These are phyloP conservation scores for Coelastrella sp. DNA, from an alignment of 139 green algal genomes.

Conservation along the genomic window DNA sequence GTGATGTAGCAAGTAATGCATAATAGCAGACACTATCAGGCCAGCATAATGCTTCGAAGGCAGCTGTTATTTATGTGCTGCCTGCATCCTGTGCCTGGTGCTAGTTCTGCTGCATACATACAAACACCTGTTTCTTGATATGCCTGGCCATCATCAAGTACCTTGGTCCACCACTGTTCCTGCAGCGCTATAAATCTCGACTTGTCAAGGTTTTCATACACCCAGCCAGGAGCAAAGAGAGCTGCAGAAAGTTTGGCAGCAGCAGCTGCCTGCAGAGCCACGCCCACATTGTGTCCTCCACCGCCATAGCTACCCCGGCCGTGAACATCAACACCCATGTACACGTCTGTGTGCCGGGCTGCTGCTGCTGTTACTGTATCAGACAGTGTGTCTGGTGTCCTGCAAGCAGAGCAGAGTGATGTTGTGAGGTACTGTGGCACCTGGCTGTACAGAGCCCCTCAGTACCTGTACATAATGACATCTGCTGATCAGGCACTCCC, in stretches of 20 bases:
- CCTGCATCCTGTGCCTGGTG: neutral
- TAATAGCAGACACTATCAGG: neutral
- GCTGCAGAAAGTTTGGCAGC: constrained; percentile 58
- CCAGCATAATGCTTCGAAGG: too few relatives aligned
- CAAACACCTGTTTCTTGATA: neutral
- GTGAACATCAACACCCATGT: constrained; percentile 86
- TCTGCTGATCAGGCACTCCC: too few relatives aligned
- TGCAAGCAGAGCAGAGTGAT: neutral
- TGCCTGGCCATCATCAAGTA: neutral
- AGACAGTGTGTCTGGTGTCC: neutral
- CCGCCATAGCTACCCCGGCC: constrained; percentile 76
- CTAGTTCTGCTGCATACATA: neutral
- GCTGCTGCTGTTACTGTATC: constrained; percentile 6
- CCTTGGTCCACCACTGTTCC: constrained; percentile 53
- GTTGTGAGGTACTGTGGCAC: neutral
- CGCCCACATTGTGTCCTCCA: constrained; percentile 41
- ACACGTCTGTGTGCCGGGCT: constrained; percentile 67
- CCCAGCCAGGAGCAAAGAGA: constrained; percentile 75
- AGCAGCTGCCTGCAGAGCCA: constrained; percentile 43
- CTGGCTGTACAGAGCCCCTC: too few relatives aligned
- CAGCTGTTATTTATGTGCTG: neutral
- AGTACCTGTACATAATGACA: too few relatives aligned
- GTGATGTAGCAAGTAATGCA: neutral
- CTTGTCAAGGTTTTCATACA: constrained; percentile 59
- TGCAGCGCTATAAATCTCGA: constrained; percentile 35